phyloP scores from a whole-genome alignment of 306 rosid species.

The Comarum palustre region DNA sequence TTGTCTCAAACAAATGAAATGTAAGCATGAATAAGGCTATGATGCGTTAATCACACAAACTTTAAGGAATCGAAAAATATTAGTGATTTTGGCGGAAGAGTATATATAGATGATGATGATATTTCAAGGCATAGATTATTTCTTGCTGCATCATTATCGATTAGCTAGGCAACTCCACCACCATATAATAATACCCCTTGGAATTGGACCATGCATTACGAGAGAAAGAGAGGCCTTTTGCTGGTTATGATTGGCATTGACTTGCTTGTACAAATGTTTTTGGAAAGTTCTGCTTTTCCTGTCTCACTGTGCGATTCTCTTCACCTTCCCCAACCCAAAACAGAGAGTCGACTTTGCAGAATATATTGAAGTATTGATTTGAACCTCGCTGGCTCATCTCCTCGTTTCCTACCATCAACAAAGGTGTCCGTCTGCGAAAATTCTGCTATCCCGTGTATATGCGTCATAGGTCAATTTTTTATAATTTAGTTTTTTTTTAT shows the following conservation, averaged over 20 bases:
- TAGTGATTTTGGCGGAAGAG: not conserved
- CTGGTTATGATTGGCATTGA: constrained; percentile 91
- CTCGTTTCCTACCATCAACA: constrained; percentile 10
- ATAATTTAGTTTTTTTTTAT: too few relatives aligned
- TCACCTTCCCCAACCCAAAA: constrained; percentile 36
- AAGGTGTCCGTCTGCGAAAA: constrained; percentile 15
- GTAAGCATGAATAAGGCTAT: not conserved
- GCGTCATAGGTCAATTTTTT: too few relatives aligned
- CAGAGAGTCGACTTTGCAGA: not conserved
- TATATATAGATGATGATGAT: not conserved
- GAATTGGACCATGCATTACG: constrained; percentile 17
- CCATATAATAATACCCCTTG: not conserved
- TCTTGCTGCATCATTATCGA: not conserved
- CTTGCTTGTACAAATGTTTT: constrained; percentile 76
- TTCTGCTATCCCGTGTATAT: too few relatives aligned
- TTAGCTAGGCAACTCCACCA: constrained; percentile 2
- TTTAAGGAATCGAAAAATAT: not conserved
- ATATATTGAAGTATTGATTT: too few relatives aligned
- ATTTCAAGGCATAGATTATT: not conserved
- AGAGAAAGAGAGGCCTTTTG: constrained; percentile 42
- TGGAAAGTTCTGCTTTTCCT: constrained; percentile 71
- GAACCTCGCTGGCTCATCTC: too few relatives aligned
- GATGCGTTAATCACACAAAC: not conserved
- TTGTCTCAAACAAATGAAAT: not conserved
- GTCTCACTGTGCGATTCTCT: constrained; percentile 43